Evolutionary conservation across 1,284 basidiomycete genomes (phyloP), one percentile per base, ranked within the genome.

Genomic region (Melampsora larici-populina): DNA sequence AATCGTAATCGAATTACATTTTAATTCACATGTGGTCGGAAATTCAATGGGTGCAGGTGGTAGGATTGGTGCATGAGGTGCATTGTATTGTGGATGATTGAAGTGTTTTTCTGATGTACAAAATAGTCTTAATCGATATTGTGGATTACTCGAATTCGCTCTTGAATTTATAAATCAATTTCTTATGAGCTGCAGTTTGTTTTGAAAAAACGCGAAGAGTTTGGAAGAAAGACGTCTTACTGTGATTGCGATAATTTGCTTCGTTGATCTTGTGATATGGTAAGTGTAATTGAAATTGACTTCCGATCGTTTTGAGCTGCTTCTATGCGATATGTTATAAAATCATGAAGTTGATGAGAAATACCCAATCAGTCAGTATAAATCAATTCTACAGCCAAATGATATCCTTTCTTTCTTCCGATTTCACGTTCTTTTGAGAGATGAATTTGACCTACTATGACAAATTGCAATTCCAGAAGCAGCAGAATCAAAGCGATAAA

Each of bases 21-120:
- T 89, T 70, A 95, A 90, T 87, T 97, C 95, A 82, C 92, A 95
- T 26, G 92, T 93, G 7, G 89, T 88, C 17, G 94, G 94, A 82
- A 94, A 97, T 85, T 98, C 94, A 78, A 97, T 79, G 64, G 9
- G 80, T 48, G 71, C 80, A 75, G 83, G 89, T 90, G 31, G 87
- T 79, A 84, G 86, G 0, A 87, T 81, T 78, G 90, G 86, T 18
- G 70, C 26, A 55, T 26, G 82, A 73, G 85, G 84, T 49, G 86
- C 81, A 78, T 87, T 85, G 84, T 91, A 92, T n/a, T 89, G 87
- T 55, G 72, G 72, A n/a, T 75, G 72, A n/a, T 67, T 31, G n/a
- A 49, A 75, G 33, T 65, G 55, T 1, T 21, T 26, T 48, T 92
- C 93, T 0, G 93, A 94, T 0, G 95, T 94, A 85, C 93, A 96